Base-by-base conservation (phyloP, 1,139 yeast species). In the Saccharomyces hybrid region DNA sequence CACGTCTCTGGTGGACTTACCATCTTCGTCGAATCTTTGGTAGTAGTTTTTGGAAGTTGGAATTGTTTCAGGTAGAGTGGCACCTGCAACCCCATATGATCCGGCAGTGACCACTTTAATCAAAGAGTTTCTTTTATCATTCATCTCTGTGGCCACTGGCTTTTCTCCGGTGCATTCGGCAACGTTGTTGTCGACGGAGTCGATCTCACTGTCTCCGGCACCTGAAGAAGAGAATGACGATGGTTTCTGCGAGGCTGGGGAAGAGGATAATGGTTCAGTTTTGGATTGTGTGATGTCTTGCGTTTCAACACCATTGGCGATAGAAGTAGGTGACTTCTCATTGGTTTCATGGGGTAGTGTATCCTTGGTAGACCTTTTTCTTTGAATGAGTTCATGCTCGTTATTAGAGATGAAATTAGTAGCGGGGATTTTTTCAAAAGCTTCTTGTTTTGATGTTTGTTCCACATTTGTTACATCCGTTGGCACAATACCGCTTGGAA, bases 321-420 rank as follows among this genome's bases (percentile, higher is more conserved):
- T 3, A 38, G 25, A 19, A 1, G 13, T 5, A 19, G 44, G 26
- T 6, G 9, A n/a, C 9, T 38, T 11, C 25, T 19, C 44, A 16
- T 6, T n/a, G 26, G 8, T 5, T 38, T 38, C 44, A 14, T 38
- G 44, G 6, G 25, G n/a, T n/a, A 8, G 2, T 1, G 2, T 16
- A 9, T 38, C 44, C 5, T 38, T 9, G 23, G 44, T 5, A 38
- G 25, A 3, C n/a, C 44, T 7, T 38, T 9, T 38, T 8, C 44
- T 38, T 38, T 38, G 44, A 19, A 19, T 9, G 13, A 53, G 9
- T 26, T 55, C 49, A 0, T 34, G 31, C 16, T 54, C 38, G 14
- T 52, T 79, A 52, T 72, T 70, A 54, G 72, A 75, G 59, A 77
- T 73, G n/a, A 61, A 60, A 68, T 62, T 77, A 65, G 66, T 75